Base-by-base conservation (phyloP, 169 alveolate genomes). In the Theileria luwenshuni region DNA sequence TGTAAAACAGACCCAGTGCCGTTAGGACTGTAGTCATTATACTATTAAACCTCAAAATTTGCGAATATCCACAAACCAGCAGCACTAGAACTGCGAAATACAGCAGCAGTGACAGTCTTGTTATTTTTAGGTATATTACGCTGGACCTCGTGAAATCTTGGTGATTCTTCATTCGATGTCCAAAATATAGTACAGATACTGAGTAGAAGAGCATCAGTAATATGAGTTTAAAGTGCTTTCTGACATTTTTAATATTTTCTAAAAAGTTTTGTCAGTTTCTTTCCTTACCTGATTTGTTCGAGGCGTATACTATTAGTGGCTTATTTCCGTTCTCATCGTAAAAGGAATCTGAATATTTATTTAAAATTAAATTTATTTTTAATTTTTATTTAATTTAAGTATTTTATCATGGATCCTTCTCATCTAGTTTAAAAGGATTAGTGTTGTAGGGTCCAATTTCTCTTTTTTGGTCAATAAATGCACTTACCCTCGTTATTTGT, bases 231-330 rank as follows among this genome's bases (percentile, higher is more conserved):
- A 69, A 52, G 70, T 77, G 74, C 28, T 48, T 63, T 38, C 58
- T 33, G 43, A 35, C 8, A 10, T 32, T 30, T 45, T 65, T 59
- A 27, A 27, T 43, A 25, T 30, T 19, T 28, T 30, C 84, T 75
- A 58, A 0, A 63, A 33, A 48, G 30, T 65, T 19, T 19, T 35
- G 41, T 25, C 38, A 38, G 41, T 23, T n/a, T 54, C 38, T 2
- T 0, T 3, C 23, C 75, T 32, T 32, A 69, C 81, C 86, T 47
- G 54, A 60, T 21, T 38, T 60, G n/a, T 51, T 62, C 12, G 87
- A 79, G 27, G 87, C 72, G 47, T 79, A 79, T 7, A 79, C 87
- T 0, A 79, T 27, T 12, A 79, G 30, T 38, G 87, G 49, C 52
- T 72, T 41, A 23, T 48, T 42, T 13, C 30, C 56, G 21, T 63